Conservation (phyloP, 495 filamentous ascomycete species). For the Friedmanniomyces simplex region DNA sequence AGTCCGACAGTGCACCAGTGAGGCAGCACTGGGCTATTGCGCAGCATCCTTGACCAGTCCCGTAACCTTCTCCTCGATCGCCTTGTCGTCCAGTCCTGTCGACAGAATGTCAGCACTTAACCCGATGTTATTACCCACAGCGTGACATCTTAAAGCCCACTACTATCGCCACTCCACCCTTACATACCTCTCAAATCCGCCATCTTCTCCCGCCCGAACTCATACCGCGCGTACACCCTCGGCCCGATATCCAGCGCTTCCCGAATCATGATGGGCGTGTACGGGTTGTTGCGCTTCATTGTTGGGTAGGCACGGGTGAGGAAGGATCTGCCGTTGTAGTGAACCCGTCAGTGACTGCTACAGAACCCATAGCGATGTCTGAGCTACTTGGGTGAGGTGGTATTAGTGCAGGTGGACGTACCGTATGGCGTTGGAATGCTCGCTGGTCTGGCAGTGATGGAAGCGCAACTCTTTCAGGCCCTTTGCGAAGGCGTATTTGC, state of each 20-base stretch:
- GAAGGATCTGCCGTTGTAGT: slow-evolving; percentile 60
- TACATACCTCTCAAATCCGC: slow-evolving; percentile 63
- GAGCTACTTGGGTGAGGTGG: too few species aligned
- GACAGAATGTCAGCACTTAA: background rate
- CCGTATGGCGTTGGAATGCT: slow-evolving; percentile 79
- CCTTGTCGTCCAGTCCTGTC: slow-evolving; percentile 73
- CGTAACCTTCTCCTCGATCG: slow-evolving; percentile 84
- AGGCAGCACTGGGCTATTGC: slow-evolving; percentile 1
- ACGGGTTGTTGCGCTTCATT: slow-evolving; percentile 98
- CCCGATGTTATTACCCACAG: too few species aligned
- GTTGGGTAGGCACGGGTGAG: slow-evolving; percentile 85
- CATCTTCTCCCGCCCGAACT: slow-evolving; percentile 80
- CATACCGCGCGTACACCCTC: slow-evolving; percentile 84
- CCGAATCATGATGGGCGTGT: slow-evolving; percentile 87
- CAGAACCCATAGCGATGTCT: too few species aligned
- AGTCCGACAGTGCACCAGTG: too few species aligned
- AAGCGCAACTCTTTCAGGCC: slow-evolving; percentile 91
- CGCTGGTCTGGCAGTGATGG: slow-evolving; percentile 85
- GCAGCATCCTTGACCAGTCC: slow-evolving; percentile 57
- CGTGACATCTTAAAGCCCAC: too few species aligned
- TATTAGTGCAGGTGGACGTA: slow-evolving; percentile 34
- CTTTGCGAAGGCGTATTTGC: slow-evolving; percentile 84
- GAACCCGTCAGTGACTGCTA: too few species aligned
- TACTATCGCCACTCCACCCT: background rate
- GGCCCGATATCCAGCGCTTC: slow-evolving; percentile 76